A percentile compares a stretch with the other conserved stretches of the same genome.
phyloP scores from a whole-genome alignment of 805 yeast genomes.

The Yamadazyma sp. region DNA sequence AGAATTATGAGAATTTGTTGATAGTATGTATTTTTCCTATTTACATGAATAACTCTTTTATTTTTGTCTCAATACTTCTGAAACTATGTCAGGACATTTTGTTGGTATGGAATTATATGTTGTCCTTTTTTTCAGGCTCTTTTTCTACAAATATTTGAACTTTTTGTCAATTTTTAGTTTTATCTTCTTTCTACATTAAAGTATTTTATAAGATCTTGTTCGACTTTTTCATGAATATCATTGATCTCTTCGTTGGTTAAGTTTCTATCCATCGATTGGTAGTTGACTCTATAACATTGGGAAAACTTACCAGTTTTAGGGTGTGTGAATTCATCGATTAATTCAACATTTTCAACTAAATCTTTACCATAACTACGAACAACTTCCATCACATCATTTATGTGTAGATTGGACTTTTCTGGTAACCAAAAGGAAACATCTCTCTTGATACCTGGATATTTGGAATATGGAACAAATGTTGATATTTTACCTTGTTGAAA shows the following conservation, averaged over 20 bases:
- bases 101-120: no score
- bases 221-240: conserved; percentile 62
- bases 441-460: conserved; percentile 80
- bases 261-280: conserved; percentile 94
- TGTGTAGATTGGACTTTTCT: conserved; percentile 50
- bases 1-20: no score
- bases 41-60: no score
- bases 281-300: conserved; percentile 85
- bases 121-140: no score
- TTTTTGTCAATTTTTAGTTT: no score
- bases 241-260: conserved; percentile 85
- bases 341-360: conserved; percentile 78
- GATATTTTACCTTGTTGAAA: conserved; percentile 63
- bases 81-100: no score
- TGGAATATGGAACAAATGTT: conserved; percentile 83
- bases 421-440: conserved; percentile 94
- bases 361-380: conserved; percentile 85
- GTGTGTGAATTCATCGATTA: conserved; percentile 80
- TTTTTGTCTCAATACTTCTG: no score
- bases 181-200: conserved; percentile 57
- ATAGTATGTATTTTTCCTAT: no score
- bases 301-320: conserved; percentile 77
- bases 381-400: conserved; percentile 90
- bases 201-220: conserved; percentile 48
- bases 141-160: no score